Evolutionary conservation across 2,329 filamentous ascomycete genomes (phyloP), one percentile per base, ranked within the genome.

Genomic region (Ilyonectria robusta): DNA sequence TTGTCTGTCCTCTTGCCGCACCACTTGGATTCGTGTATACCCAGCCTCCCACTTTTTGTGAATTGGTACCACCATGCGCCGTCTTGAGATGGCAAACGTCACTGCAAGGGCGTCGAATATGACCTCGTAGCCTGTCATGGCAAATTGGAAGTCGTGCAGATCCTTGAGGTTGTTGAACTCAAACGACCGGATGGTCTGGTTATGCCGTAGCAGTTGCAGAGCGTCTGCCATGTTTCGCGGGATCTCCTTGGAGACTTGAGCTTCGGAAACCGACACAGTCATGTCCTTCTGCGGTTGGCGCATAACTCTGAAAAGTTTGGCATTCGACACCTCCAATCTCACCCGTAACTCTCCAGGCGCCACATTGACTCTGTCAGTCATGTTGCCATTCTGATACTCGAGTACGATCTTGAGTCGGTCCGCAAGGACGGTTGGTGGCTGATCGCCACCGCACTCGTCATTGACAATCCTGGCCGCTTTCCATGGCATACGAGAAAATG

Each of bases 41-140:
- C 87, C 89, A 2, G 94, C 93, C 77, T 97, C 94, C 93, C 94
- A 97, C 80, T 96, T 96, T 82, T 97, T 97, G 83, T 97, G 93
- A 71, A 97, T 95, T 0, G 94, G 94, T 17, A 97, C 94, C 13
- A 97, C 93, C 92, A 95, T 96, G 71, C 93, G 89, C 55, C 93
- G 90, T 33, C 94, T 90, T 1, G 94, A 91, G 71, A 97, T 97
- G 65, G 92, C 91, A 79, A 97, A 93, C 0, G 89, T 90, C 8
- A 87, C 85, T 6, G 94, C 94, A 59, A 93, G 81, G 7, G 90
- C 89, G 77, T 94, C 92, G 72, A 91, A 94, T 8, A 92, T 82
- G 17, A 97, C 93, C 29, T 85, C 85, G 79, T 92, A 97, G 0
- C 94, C 94, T 0, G 94, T 97, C 62, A 97, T 83, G 3, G 93